Base-by-base conservation (phyloP, 768 basidiomycete genomes). In the Russula vinacea region DNA sequence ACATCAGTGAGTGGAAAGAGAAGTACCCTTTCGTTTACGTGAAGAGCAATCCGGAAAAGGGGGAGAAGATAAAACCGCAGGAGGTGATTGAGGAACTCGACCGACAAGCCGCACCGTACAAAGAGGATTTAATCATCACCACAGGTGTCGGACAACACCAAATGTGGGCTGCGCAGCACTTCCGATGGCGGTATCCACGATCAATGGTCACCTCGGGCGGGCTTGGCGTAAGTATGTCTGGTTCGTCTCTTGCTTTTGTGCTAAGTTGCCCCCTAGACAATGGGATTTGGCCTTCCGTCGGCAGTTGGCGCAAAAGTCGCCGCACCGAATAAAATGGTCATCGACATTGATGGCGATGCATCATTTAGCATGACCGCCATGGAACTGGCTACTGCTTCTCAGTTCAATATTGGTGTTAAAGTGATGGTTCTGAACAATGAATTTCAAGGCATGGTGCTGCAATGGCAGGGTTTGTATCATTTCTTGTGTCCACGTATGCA, bases 321-420 rank as follows among this genome's bases (percentile, higher is more conserved):
- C 29, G 89, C 89, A 1, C 96, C 96, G 0, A 76, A 93, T 32
- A 98, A 98, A 78, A 89, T 84, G 60, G 96, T 99, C 62, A 79
- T 99, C 54, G 95, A 99, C 74, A 88, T 98, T 67, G 97, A 99
- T 70, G 97, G 97, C 13, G 97, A 99, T 73, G 97, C 97, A 0
- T 96, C 93, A 24, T 95, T 98, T 78, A 94, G 91, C 72, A 99
- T 98, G 97, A 98, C 97, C 1, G 96, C 94, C 0, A 99, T 98
- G 97, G 97, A 99, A 77, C 86, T 99, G 57, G 87, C 88, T 26
- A 99, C 97, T 0, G 97, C 97, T 5, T 81, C 90, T 29, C 92
- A 95, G 72, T 94, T 83, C 78, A 76, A 83, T 72, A 97, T 99
- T 67, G 96, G 97, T 63, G 93, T 98, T 73, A 99, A 99, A 78